A percentile compares a stretch with the other conserved stretches of the same genome.
These are phyloP conservation scores for Nicotiana otophora DNA, from an alignment of 257 asterid species.

Conservation along the genomic window DNA sequence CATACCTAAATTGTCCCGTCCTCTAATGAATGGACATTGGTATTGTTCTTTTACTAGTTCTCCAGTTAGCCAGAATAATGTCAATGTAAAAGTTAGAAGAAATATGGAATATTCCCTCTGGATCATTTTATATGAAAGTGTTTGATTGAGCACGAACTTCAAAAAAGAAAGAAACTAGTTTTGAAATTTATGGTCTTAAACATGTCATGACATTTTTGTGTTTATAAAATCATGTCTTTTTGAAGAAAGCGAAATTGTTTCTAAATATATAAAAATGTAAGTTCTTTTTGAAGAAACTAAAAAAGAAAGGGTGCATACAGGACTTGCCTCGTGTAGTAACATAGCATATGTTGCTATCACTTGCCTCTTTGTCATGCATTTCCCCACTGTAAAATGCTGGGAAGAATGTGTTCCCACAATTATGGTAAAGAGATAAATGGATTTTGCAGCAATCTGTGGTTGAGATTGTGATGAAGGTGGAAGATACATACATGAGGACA, in stretches of 20 bases:
- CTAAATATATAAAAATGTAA: background rate
- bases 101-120: background rate
- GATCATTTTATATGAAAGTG: background rate
- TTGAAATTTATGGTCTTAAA: background rate
- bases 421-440: background rate
- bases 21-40: background rate
- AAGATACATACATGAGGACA: slow-evolving; percentile 11
- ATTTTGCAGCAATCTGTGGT: slow-evolving; percentile 33
- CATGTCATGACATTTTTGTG: background rate
- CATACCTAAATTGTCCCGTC: background rate
- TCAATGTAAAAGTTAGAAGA: background rate
- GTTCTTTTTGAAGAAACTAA: background rate
- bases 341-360: background rate
- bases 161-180: too few relatives aligned
- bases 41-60: background rate
- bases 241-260: background rate
- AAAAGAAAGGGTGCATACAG: background rate
- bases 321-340: background rate
- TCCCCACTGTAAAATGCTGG: background rate
- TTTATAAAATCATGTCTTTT: background rate
- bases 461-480: slow-evolving; percentile 32
- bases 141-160: background rate
- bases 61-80: background rate
- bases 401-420: background rate
- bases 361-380: background rate